These are phyloP conservation scores for Kwoniella sp. DNA, from an alignment of 768 basidiomycete genomes.

Conservation along the genomic window DNA sequence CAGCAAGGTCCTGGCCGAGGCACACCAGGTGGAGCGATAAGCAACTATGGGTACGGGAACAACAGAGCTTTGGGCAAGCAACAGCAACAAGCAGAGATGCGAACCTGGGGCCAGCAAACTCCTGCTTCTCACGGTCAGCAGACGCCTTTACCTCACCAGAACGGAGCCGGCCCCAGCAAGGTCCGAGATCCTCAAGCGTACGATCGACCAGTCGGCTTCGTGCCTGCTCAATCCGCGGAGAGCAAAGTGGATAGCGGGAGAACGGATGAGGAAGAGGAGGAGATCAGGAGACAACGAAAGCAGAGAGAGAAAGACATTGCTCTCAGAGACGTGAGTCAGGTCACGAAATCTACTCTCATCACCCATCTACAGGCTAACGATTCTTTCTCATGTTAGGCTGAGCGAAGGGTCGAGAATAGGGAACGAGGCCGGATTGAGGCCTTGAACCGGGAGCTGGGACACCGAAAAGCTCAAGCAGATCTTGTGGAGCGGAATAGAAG, in stretches of 20 bases:
- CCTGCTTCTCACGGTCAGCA: conserved; percentile 20
- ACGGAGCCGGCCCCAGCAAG: conserved; percentile 27
- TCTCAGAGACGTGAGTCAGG: conserved; percentile 76
- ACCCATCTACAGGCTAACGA: background rate
- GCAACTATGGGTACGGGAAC: conserved; percentile 53
- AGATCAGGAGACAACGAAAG: conserved; percentile 73
- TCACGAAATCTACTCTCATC: no score
- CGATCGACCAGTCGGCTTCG: conserved; percentile 78
- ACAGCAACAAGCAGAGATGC: conserved; percentile 25
- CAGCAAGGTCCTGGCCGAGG: conserved; percentile 46
- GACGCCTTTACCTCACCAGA: conserved; percentile 20
- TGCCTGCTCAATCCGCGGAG: conserved; percentile 61
- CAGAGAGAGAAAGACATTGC: conserved; percentile 79
- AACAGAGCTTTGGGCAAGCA: conserved; percentile 72
- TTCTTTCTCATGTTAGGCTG: conserved; percentile 64
- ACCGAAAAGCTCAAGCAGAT: conserved; percentile 40
- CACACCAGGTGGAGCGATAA: conserved; percentile 20
- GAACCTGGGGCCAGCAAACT: conserved; percentile 39
- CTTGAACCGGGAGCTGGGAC: conserved; percentile 53
- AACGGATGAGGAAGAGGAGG: conserved; percentile 87
- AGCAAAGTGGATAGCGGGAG: conserved; percentile 60
- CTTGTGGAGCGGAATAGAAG: conserved; percentile 37
- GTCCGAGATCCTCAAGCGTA: conserved; percentile 74
- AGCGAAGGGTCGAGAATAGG: conserved; percentile 87
- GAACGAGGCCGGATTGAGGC: conserved; percentile 75